These are phyloP conservation scores for Tuber microsphaerosporum DNA, from an alignment of 495 filamentous ascomycete species.

Conservation along the genomic window DNA sequence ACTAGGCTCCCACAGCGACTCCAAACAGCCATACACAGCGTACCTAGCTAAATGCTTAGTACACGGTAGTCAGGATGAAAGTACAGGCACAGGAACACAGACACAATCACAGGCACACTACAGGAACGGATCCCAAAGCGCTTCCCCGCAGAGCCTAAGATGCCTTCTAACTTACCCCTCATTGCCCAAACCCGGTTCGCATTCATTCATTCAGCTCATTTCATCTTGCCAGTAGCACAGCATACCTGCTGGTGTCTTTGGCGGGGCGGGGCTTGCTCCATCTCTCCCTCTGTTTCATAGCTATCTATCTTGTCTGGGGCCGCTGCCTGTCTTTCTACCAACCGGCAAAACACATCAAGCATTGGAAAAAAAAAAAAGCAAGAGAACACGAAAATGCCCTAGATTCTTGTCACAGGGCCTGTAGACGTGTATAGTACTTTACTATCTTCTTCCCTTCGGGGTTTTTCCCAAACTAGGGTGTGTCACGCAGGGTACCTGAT, in stretches of 20 bases:
- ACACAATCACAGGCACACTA: background rate
- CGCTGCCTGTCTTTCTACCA: background rate
- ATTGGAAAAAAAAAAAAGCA: background rate
- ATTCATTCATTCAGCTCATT: background rate
- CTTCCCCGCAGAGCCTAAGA: constrained; percentile 1
- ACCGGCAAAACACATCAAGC: background rate
- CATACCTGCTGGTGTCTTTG: background rate
- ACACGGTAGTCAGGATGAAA: background rate
- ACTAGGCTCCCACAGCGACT: background rate
- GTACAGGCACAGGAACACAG: background rate
- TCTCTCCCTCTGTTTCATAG: background rate
- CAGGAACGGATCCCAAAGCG: background rate
- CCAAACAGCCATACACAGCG: background rate
- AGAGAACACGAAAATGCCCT: background rate
- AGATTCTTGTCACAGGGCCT: background rate
- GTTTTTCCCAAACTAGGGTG: background rate
- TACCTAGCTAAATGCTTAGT: background rate
- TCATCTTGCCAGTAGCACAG: background rate
- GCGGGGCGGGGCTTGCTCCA: background rate
- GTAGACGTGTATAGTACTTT: background rate
- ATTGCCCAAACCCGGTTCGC: background rate
- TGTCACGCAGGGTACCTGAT: background rate
- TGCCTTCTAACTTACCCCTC: background rate
- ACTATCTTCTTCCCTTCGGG: background rate
- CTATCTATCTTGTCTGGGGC: background rate